phyloP scores from a whole-genome alignment of 2,329 filamentous ascomycete species.

The Macrophomina phaseolina region DNA sequence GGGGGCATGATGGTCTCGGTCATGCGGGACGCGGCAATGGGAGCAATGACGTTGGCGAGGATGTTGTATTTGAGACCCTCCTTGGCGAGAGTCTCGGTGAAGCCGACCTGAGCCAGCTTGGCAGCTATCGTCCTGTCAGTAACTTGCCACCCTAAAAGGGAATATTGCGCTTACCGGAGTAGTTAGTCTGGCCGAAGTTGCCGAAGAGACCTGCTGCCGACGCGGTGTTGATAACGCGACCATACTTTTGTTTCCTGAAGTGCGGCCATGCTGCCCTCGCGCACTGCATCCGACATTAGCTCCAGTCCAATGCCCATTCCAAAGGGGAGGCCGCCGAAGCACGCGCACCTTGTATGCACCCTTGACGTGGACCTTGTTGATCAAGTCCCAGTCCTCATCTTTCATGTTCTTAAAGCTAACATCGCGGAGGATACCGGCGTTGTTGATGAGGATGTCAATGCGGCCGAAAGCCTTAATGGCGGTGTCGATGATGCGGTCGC shows the following conservation, averaged over 20 bases:
- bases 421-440: conserved; percentile 93
- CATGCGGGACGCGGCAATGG: conserved; percentile 94
- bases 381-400: conserved; percentile 94
- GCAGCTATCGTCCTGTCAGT: conserved; percentile 64
- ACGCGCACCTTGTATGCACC: conserved; percentile 79
- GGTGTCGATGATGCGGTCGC: conserved; percentile 91
- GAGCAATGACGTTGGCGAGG: conserved; percentile 90
- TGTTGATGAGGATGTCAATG: conserved; percentile 96
- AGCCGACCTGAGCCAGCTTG: conserved; percentile 93
- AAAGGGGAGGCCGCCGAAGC: not conserved
- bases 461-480: conserved; percentile 82
- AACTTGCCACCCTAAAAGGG: not conserved
- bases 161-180: conserved; percentile 67
- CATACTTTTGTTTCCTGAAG: conserved; percentile 99
- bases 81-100: conserved; percentile 97
- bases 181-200: conserved; percentile 94
- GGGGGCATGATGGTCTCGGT: conserved; percentile 94
- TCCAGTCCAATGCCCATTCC: not conserved
- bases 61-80: conserved; percentile 99
- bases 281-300: conserved; percentile 57
- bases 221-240: conserved; percentile 93
- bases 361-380: conserved; percentile 89
- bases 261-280: conserved; percentile 93
- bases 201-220: conserved; percentile 97
- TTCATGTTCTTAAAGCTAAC: conserved; percentile 99